phyloP scores from a whole-genome alignment of 192 early-diverging fungal genomes.

The Podila verticillata region DNA sequence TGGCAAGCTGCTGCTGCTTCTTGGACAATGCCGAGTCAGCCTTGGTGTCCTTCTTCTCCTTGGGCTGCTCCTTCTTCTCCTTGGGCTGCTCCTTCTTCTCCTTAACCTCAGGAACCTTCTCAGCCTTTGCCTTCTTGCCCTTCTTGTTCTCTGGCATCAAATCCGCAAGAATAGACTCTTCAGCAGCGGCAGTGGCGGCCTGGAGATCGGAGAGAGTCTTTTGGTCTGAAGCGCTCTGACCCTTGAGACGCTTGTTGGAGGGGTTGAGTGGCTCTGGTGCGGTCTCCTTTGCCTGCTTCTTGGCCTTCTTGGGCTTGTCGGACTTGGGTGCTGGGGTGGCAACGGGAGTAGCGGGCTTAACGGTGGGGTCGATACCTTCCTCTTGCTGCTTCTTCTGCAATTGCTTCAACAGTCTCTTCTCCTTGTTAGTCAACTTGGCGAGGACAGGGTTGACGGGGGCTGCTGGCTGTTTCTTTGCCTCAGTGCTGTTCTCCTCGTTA shows the following conservation, averaged over 20 bases:
- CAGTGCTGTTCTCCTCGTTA: not conserved
- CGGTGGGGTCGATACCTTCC: conserved; percentile 31
- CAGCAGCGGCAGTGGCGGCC: conserved; percentile 1
- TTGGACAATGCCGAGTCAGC: conserved; percentile 10
- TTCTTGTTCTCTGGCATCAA: conserved; percentile 11
- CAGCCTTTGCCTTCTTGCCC: conserved; percentile 16
- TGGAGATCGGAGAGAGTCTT: not conserved
- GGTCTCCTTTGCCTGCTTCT: not conserved
- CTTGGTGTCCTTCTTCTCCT: conserved; percentile 12
- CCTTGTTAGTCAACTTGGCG: conserved; percentile 43
- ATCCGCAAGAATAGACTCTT: not conserved
- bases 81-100: conserved; percentile 4
- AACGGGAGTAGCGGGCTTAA: not conserved
- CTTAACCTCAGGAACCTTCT: conserved; percentile 4
- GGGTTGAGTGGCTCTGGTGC: conserved; percentile 14
- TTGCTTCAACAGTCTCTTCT: conserved; percentile 44
- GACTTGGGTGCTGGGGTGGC: not conserved
- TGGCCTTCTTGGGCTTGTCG: not conserved
- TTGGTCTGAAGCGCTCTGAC: conserved; percentile 11
- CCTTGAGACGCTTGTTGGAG: conserved; percentile 3
- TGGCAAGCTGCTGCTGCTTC: conserved; percentile 47
- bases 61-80: conserved; percentile 3
- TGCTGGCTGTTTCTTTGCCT: conserved; percentile 5
- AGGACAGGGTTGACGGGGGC: conserved; percentile 17
- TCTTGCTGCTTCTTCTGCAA: conserved; percentile 40